These are phyloP conservation scores for Rhododendron molle DNA, from an alignment of 148 eudicot species.

Conservation along the genomic window DNA sequence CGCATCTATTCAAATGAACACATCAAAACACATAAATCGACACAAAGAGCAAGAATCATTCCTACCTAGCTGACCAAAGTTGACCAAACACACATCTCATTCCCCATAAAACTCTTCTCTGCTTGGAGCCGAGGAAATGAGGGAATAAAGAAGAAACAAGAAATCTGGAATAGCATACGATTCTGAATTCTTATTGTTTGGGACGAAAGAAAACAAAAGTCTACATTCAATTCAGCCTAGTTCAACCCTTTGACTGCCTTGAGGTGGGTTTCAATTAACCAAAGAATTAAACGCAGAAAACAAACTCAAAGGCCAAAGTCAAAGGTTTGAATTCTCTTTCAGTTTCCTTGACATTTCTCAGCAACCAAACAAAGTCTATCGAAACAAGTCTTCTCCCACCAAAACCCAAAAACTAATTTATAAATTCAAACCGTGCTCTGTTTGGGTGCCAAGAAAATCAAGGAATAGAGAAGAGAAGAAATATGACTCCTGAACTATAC, in stretches of 20 bases:
- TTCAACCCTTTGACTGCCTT: conserved; percentile 15
- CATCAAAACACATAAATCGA: background rate
- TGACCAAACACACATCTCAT: background rate
- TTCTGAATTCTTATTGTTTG: background rate
- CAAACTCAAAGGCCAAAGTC: background rate
- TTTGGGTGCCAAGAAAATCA: background rate
- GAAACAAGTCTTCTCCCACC: background rate
- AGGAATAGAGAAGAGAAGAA: background rate
- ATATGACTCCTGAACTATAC: background rate
- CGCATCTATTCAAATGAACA: background rate
- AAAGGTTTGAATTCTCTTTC: background rate
- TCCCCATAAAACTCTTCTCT: background rate
- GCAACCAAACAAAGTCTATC: background rate
- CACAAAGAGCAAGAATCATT: background rate
- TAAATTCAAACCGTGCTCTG: background rate
- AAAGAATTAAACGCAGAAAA: background rate
- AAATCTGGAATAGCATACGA: background rate
- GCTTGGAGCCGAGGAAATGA: background rate
- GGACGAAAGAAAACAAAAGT: conserved; percentile 7
- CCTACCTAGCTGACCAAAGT: background rate
- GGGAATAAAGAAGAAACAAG: background rate
- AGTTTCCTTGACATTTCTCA: background rate
- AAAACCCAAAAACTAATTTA: background rate
- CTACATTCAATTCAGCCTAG: conserved; percentile 1
- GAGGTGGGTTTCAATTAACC: background rate